Percentiles rank a stretch among this genome's conserved stretches.
Evolutionary conservation across 305 asterid species (phyloP).

Genomic region (Fraxinus ornus): DNA sequence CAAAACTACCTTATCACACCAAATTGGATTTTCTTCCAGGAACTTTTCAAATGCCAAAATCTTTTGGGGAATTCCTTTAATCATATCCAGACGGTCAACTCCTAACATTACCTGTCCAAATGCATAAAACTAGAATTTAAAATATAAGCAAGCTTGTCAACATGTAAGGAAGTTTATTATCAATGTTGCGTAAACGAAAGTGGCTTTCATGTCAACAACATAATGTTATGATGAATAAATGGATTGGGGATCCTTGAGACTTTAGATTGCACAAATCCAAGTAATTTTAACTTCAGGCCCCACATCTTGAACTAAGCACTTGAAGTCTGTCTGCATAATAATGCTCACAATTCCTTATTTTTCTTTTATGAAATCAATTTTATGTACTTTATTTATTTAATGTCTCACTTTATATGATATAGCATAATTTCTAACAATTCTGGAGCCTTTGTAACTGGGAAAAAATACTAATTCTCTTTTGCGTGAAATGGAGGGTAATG

Average conservation of each 20-base stretch:
- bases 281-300: not conserved
- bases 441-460: not conserved
- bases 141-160: not conserved
- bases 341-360: not conserved
- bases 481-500: not conserved
- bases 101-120: conserved; percentile 83
- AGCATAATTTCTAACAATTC: not conserved
- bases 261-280: not conserved
- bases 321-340: not conserved
- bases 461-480: not conserved
- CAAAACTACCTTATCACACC: conserved; percentile 88
- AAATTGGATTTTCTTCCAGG: conserved; percentile 86
- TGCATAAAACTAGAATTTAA: conserved; percentile 11
- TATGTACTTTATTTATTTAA: not conserved
- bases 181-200: not conserved
- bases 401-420: not conserved
- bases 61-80: conserved; percentile 94
- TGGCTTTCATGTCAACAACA: not conserved
- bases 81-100: conserved; percentile 93
- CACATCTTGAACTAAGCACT: not conserved
- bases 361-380: not conserved
- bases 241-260: not conserved
- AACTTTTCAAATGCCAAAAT: conserved; percentile 93
- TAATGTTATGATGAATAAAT: not conserved
- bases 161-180: not conserved